Base-by-base conservation (phyloP, 2,329 filamentous ascomycete genomes). In the Leptodontidium sp. region DNA sequence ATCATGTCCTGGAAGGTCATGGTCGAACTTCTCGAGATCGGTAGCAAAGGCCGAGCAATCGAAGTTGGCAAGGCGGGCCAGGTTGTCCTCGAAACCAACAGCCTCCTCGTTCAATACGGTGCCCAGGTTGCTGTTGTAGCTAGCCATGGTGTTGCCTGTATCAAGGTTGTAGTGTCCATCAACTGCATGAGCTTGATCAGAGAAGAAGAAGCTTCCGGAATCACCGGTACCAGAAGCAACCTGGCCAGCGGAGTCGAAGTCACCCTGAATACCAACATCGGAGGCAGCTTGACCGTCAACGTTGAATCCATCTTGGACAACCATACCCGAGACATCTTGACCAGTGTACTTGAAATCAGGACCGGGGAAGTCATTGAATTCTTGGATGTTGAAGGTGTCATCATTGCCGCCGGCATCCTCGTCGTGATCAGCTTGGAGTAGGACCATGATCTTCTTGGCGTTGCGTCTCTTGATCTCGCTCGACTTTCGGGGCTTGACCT, bases 381-480 rank as follows among this genome's bases (percentile, higher is more conserved):
- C 26, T 17, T 12, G 14, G 50, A 12, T 29, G 50, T 3, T 17
- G 50, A 11, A 9, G 15, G 50, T 7, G 11, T 12, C 12, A 35
- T 32, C 6, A 5, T 52, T n/a, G 17, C 8, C 8, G n/a, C 49
- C 49, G n/a, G 4, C 49, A 8, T 52, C 4, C 24, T 26, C n/a
- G 26, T 55, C 15, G 26, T 55, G 9, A 55, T 11, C 50, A 32
- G 24, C 12, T 15, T 24, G 17, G 26, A 55, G 21, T 7, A 35
- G 12, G 24, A 35, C 29, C 50, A 14, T 29, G 50, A 14, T 29
- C 24, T 55, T 12, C 50, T 55, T 55, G 26, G 12, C 3, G 40
- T 26, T 49, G 26, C 58, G 58, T 61, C 40, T 61, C 58, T 61
- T 61, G 40, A 61, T 61, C 5, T 61, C 58, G 40, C 38, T 47